A percentile compares a stretch with the other conserved stretches of the same genome.
phyloP scores from a whole-genome alignment of 2,329 filamentous ascomycete species.

The Pseudogymnoascus sp. region DNA sequence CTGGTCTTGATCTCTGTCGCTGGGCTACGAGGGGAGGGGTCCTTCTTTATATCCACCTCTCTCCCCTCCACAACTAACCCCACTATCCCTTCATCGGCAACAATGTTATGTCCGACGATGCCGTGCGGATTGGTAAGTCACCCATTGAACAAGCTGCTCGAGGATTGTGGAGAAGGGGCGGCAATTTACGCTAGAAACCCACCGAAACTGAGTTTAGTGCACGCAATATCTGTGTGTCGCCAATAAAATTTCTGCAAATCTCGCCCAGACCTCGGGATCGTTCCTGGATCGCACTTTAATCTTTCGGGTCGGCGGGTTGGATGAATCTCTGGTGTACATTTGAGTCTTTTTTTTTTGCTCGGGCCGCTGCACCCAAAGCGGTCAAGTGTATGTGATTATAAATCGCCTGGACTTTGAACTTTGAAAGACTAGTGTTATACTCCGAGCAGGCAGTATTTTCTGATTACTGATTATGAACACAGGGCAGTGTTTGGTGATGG shows the following conservation, averaged over 20 bases:
- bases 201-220: neutral
- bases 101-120: neutral
- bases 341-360: neutral
- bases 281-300: neutral
- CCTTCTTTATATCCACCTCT: neutral
- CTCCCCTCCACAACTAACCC: neutral
- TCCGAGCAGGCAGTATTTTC: too few relatives aligned
- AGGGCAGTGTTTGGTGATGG: conserved; percentile 17
- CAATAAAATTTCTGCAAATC: conserved; percentile 5
- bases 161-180: too few relatives aligned
- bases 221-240: neutral
- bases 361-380: neutral
- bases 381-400: neutral
- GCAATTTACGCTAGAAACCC: neutral
- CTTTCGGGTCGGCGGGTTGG: neutral
- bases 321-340: neutral
- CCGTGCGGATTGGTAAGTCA: too few relatives aligned
- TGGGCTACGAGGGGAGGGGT: neutral
- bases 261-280: conserved; percentile 3
- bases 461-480: neutral
- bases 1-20: neutral
- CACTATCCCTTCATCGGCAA: neutral
- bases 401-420: neutral
- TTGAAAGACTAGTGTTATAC: too few relatives aligned
- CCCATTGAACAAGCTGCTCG: too few relatives aligned